A percentile compares a stretch with the other conserved stretches of the same genome.
Conservation (phyloP, 78 protist species). For the Dictyostelium citrinum region DNA sequence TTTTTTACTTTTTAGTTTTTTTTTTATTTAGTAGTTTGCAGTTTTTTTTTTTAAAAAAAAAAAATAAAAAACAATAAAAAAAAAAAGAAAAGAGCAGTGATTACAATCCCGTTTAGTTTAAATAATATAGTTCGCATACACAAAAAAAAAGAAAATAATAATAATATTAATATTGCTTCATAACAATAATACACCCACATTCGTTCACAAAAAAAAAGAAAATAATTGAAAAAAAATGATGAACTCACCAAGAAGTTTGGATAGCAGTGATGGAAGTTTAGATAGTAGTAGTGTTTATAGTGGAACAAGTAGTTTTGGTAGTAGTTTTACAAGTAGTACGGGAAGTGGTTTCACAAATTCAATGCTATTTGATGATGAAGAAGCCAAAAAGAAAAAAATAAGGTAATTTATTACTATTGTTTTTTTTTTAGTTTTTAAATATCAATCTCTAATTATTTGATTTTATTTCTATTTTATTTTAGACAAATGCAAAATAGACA, state of each 20-base stretch:
- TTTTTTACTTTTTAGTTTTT: neutral
- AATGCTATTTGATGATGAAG: conserved; percentile 26
- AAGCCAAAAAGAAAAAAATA: conserved; percentile 12
- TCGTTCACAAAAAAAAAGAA: neutral
- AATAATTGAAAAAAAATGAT: neutral
- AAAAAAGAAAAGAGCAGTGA: neutral
- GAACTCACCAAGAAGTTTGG: conserved; percentile 1
- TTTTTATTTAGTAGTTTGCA: neutral
- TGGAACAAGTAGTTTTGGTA: neutral
- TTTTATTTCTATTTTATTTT: neutral
- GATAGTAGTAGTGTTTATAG: neutral
- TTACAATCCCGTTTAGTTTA: neutral
- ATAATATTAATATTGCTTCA: no score
- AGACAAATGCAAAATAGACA: conserved; percentile 80
- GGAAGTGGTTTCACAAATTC: neutral
- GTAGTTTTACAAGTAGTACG: neutral
- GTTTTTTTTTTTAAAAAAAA: neutral
- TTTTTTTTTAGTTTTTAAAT: neutral
- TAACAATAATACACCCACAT: neutral
- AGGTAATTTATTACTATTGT: neutral
- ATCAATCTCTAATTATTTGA: neutral
- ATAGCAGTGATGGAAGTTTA: conserved; percentile 7
- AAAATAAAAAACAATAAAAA: no score
- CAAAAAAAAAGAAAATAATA: neutral
- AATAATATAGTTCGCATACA: neutral